These are phyloP conservation scores for Hyphopichia fennica DNA, from an alignment of 1,139 yeast genomes.

Conservation along the genomic window DNA sequence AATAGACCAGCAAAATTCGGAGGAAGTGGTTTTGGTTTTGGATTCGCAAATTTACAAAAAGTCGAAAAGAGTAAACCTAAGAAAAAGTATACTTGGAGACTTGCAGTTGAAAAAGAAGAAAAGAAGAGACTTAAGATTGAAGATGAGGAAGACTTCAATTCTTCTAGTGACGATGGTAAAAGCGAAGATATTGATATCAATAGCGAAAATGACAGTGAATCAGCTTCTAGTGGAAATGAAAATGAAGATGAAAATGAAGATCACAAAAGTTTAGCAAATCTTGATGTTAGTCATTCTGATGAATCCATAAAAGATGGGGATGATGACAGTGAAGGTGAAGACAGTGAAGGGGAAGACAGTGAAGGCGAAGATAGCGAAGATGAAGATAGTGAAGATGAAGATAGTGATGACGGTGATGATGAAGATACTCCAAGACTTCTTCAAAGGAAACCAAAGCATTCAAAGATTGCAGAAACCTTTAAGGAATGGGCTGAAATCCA, in stretches of 20 bases:
- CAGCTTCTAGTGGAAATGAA: constrained; percentile 21
- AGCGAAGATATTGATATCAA: constrained; percentile 8
- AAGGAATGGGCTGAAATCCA: constrained; percentile 64
- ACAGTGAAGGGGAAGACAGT: constrained; percentile 42
- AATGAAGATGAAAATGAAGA: constrained; percentile 4
- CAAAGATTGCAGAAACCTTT: constrained; percentile 41
- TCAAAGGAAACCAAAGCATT: constrained; percentile 42
- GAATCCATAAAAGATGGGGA: constrained; percentile 11
- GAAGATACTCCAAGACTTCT: constrained; percentile 35
- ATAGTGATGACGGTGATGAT: constrained; percentile 17
- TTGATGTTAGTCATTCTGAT: constrained; percentile 10
- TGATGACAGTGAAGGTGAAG: constrained; percentile 9
- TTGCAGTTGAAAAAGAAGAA: constrained; percentile 37
- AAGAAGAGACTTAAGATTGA: constrained; percentile 33
- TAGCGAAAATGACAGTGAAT: constrained; percentile 24
- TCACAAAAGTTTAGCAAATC: constrained; percentile 4
- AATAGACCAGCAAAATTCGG: constrained; percentile 66
- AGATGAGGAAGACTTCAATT: constrained; percentile 41
- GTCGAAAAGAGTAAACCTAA: constrained; percentile 34
- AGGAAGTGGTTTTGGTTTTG: constrained; percentile 65
- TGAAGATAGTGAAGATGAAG: constrained; percentile 17
- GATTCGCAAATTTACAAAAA: constrained; percentile 58
- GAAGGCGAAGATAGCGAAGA: constrained; percentile 16
- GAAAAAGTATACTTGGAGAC: constrained; percentile 49
- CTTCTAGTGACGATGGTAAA: constrained; percentile 38